Base-by-base conservation (phyloP, 106 monocot genomes). In the Amphibolis antarctica region DNA sequence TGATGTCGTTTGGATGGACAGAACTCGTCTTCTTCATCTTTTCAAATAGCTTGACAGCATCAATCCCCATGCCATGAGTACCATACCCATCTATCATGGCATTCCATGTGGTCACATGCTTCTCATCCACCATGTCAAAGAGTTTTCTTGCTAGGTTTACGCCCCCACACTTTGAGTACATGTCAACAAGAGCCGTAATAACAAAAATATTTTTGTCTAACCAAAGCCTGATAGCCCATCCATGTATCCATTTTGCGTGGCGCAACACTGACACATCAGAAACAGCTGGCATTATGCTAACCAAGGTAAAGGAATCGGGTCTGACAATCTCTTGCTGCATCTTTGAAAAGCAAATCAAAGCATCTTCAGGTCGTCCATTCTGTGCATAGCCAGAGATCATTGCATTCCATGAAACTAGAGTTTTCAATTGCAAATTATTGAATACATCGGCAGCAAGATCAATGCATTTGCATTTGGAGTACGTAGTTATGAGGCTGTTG, bases 1-100 rank as follows among this genome's bases (percentile, higher is more conserved):
- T 83, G 14, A 81, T 63, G n/a, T 83, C 78, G 44, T 81, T 83
- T 24, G 85, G 88, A 53, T 45, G 67, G 4, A 82, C 59, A 55
- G 59, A 29, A 30, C 76, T 66, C n/a, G n/a, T n/a, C 57, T 45
- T 69, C 42, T 67, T 75, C 93, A 93, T 93, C 66, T 73, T 69
- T 54, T 88, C 78, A 46, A 93, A 88, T 4, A 93, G 60, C 9
- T 76, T 42, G 5, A 88, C 30, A 9, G 82, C 78, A 45, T 44
- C 60, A 11, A 47, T 51, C 0, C 74, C 93, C 56, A 66, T 77
- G 15, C 93, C 93, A 61, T 88, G 74, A 4, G 75, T 73, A 9
- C 88, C 82, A 51, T 85, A 88, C 12, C 80, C 88, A 57, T 82
- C 78, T 15, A 93, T 85, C 93, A 93, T 93, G 1, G 88, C 78